Evolutionary conservation across 2,329 filamentous ascomycete species (phyloP).

Genomic region (Xylogone sp.): DNA sequence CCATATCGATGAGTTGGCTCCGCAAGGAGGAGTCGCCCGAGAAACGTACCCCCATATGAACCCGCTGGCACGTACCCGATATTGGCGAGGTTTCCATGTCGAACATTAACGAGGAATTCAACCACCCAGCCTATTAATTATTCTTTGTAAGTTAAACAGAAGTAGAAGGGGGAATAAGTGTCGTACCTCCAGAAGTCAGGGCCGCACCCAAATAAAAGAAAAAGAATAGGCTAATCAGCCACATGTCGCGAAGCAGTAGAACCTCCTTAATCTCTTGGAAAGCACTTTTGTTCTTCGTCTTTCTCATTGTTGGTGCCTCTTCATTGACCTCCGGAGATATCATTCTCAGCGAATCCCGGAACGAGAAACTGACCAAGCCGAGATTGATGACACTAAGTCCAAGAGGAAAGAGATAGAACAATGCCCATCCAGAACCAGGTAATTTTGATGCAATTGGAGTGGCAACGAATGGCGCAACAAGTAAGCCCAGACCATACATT

Average conservation of each 20-base stretch:
- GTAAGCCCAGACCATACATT: slow-evolving; percentile 49
- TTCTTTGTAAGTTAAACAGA: background rate
- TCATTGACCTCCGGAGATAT: slow-evolving; percentile 7
- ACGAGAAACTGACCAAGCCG: slow-evolving; percentile 41
- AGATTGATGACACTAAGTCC: slow-evolving; percentile 50
- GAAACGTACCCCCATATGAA: slow-evolving; percentile 53
- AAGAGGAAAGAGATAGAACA: slow-evolving; percentile 54
- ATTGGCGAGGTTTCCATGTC: slow-evolving; percentile 49
- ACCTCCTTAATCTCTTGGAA: slow-evolving; percentile 40
- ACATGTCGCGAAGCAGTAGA: slow-evolving; percentile 43
- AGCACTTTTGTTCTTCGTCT: slow-evolving; percentile 31
- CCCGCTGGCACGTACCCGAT: slow-evolving; percentile 62
- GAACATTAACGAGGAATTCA: slow-evolving; percentile 58
- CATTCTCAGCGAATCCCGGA: slow-evolving; percentile 35
- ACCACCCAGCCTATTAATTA: slow-evolving; percentile 58
- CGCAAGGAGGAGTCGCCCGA: slow-evolving; percentile 52
- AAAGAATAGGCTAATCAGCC: slow-evolving; percentile 58
- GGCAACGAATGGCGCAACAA: slow-evolving; percentile 53
- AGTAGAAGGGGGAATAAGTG: background rate
- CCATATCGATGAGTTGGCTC: slow-evolving; percentile 58
- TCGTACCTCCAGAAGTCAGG: slow-evolving; percentile 44
- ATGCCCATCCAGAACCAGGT: slow-evolving; percentile 41
- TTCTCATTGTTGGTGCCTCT: slow-evolving; percentile 10
- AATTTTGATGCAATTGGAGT: slow-evolving; percentile 39
- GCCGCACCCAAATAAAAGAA: slow-evolving; percentile 57